phyloP scores from a whole-genome alignment of 257 asterid genomes.

The Gentiana dahurica region DNA sequence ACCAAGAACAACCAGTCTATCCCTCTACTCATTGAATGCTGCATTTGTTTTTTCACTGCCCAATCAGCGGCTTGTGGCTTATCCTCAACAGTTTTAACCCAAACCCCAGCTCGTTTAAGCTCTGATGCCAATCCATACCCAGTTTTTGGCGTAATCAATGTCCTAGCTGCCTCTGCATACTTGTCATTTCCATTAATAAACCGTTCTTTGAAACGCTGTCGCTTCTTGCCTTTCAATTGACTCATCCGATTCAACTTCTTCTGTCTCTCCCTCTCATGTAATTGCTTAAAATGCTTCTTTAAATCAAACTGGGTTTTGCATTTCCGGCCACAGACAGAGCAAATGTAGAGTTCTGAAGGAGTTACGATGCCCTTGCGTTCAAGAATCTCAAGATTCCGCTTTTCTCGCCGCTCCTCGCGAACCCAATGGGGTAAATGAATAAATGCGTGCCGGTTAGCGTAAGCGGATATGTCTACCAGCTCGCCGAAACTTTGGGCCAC shows the following conservation, averaged over 20 bases:
- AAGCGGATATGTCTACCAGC: slow-evolving; percentile 70
- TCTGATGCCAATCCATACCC: slow-evolving; percentile 84
- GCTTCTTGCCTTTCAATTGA: slow-evolving; percentile 78
- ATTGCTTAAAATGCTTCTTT: slow-evolving; percentile 72
- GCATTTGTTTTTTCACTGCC: slow-evolving; percentile 90
- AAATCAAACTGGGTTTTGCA: slow-evolving; percentile 57
- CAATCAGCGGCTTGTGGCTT: slow-evolving; percentile 97
- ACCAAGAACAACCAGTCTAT: slow-evolving; percentile 87
- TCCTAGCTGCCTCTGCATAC: slow-evolving; percentile 68
- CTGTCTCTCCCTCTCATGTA: slow-evolving; percentile 82
- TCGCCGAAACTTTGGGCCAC: slow-evolving; percentile 72
- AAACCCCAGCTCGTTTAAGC: slow-evolving; percentile 81
- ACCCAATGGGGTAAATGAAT: slow-evolving; percentile 85
- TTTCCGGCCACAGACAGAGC: slow-evolving; percentile 86
- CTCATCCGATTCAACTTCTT: slow-evolving; percentile 72
- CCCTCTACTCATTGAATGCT: slow-evolving; percentile 83
- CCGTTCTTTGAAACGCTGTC: slow-evolving; percentile 70
- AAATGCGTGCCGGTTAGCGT: slow-evolving; percentile 91
- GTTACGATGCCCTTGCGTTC: slow-evolving; percentile 48
- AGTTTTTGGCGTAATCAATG: slow-evolving; percentile 43
- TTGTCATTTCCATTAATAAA: slow-evolving; percentile 59
- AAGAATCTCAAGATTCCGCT: slow-evolving; percentile 39
- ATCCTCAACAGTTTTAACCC: slow-evolving; percentile 78
- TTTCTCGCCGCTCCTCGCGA: slow-evolving; percentile 56
- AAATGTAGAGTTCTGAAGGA: slow-evolving; percentile 43